phyloP scores from a whole-genome alignment of 768 basidiomycete species.

The Mycena alexandri region DNA sequence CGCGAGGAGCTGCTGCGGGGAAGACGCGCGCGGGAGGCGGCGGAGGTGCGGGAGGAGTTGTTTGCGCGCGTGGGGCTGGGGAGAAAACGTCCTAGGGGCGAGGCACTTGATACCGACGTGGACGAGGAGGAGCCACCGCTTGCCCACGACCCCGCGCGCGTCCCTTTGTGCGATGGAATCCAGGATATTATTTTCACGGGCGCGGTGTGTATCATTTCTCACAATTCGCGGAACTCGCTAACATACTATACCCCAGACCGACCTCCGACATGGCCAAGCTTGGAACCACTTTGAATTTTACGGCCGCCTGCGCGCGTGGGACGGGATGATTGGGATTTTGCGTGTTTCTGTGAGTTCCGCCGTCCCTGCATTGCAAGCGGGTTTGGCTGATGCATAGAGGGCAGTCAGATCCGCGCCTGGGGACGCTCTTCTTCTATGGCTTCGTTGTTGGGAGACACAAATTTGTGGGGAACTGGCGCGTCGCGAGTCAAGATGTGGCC shows the following conservation, averaged over 20 bases:
- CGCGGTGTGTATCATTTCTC: slow-evolving; percentile 52
- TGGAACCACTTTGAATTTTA: slow-evolving; percentile 63
- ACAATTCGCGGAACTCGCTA: background rate
- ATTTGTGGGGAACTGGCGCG: slow-evolving; percentile 82
- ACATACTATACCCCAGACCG: slow-evolving; percentile 57
- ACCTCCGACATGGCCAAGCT: slow-evolving; percentile 58
- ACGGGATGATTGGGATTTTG: slow-evolving; percentile 68
- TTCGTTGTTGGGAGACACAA: slow-evolving; percentile 75
- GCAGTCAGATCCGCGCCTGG: slow-evolving; percentile 41
- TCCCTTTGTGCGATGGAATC: slow-evolving; percentile 62
- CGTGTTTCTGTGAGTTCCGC: slow-evolving; percentile 50
- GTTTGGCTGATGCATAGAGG: no score
- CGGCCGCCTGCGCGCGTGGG: slow-evolving; percentile 70
- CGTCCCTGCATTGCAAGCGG: no score
- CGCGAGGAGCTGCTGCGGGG: slow-evolving; percentile 38
- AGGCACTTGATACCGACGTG: slow-evolving; percentile 42
- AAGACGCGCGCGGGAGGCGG: slow-evolving; percentile 12
- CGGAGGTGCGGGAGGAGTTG: slow-evolving; percentile 18
- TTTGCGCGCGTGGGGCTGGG: slow-evolving; percentile 33
- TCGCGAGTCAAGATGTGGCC: slow-evolving; percentile 57
- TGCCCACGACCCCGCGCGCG: slow-evolving; percentile 33
- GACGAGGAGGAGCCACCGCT: slow-evolving; percentile 29
- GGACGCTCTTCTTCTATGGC: slow-evolving; percentile 71
- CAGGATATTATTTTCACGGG: slow-evolving; percentile 74
- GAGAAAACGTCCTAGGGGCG: slow-evolving; percentile 17